Evolutionary conservation across 768 basidiomycete genomes (phyloP), one percentile per base, ranked within the genome.

Genomic region (Arthromyces matolae): DNA sequence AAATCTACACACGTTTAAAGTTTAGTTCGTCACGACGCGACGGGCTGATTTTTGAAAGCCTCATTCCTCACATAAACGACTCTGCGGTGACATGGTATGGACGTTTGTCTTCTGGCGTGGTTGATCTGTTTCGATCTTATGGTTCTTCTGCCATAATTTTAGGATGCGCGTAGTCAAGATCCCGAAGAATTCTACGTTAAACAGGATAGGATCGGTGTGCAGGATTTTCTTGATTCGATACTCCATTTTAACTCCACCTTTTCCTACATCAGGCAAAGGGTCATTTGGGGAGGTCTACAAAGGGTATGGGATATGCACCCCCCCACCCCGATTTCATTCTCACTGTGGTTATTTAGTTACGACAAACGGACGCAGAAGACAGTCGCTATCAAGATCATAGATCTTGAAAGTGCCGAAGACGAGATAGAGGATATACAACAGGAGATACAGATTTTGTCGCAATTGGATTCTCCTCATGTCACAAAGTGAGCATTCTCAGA

Each of bases 271-370:
- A 96, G 95, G 94, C 52, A 97, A 99, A 68, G 95, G 95, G 25
- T 97, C 94, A 5, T 98, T 99, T 61, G 96, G 95, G 61, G 96
- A 97, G 68, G 94, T 98, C n/a, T 97, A 89, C 75, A 97, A 97
- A 71, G 96, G 94, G 93, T 93, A 48, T 46, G 78, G 60, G 37
- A n/a, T n/a, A n/a, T n/a, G n/a, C n/a, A n/a, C n/a, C n/a, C n/a
- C n/a, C n/a, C n/a, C n/a, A n/a, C n/a, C n/a, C n/a, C n/a, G n/a
- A n/a, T n/a, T n/a, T n/a, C n/a, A n/a, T n/a, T n/a, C n/a, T n/a
- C n/a, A n/a, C n/a, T n/a, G n/a, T n/a, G n/a, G n/a, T 44, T 24
- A 40, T 32, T 28, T 51, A 96, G 94, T 48, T 97, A 90, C 61
- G 94, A 98, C 71, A 92, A 92, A 64, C 80, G 92, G 50, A 96